phyloP scores from a whole-genome alignment of 23 red algal genomes.

The Agarophyton chilense region DNA sequence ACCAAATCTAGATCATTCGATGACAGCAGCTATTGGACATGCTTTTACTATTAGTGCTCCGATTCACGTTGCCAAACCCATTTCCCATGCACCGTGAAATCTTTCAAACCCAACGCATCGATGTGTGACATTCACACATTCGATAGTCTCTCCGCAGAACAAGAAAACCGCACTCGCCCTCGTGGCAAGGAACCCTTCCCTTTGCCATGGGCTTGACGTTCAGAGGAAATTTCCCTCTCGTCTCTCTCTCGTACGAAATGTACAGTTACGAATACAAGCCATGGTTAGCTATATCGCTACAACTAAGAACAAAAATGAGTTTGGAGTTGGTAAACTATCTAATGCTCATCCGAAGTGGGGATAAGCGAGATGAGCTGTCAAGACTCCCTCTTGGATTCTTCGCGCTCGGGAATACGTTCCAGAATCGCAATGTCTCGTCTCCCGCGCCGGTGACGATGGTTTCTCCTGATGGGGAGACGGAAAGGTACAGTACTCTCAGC shows the following conservation, averaged over 20 bases:
- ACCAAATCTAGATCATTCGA: too few relatives aligned
- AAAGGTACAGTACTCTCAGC: constrained; percentile 89
- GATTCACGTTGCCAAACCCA: background rate
- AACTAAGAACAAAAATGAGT: background rate
- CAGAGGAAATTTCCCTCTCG: background rate
- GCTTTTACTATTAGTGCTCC: too few relatives aligned
- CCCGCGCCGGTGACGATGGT: constrained; percentile 95
- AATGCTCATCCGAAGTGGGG: constrained; percentile 59
- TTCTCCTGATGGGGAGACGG: constrained; percentile 77
- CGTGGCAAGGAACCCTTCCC: background rate
- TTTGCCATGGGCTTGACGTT: background rate
- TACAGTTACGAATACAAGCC: background rate
- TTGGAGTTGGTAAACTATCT: constrained; percentile 16
- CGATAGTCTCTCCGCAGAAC: background rate
- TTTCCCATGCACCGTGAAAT: background rate
- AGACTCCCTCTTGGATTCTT: constrained; percentile 38
- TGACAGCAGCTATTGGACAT: too few relatives aligned
- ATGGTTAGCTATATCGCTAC: background rate
- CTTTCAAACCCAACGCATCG: background rate
- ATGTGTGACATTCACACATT: too few relatives aligned
- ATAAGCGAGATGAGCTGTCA: constrained; percentile 30
- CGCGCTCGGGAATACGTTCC: constrained; percentile 91
- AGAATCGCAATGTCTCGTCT: constrained; percentile 96
- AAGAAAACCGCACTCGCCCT: background rate
- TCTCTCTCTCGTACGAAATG: background rate